Evolutionary conservation across 2,329 filamentous ascomycete species (phyloP), one percentile per base, ranked within the genome.

Genomic region (Colletotrichum echinochloae): DNA sequence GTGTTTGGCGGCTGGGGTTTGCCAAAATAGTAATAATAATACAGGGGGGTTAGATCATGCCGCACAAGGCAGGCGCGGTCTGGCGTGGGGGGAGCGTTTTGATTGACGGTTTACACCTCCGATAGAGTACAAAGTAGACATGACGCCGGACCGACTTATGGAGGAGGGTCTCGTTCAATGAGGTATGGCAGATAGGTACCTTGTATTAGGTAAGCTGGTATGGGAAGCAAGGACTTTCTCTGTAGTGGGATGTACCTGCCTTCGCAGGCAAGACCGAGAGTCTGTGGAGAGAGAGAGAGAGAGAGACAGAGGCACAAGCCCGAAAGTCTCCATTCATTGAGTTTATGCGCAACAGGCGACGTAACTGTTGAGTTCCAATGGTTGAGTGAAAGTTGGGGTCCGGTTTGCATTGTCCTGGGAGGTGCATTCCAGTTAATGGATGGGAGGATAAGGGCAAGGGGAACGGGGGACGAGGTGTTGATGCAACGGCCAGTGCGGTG

Each of bases 291-390:
- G 39, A 49, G 48, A 35, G 16, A 39, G 11, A 26, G 28, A 30
- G 63, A 56, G n/a, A n/a, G n/a, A n/a, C n/a, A n/a, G n/a, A n/a
- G n/a, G n/a, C n/a, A n/a, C n/a, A 44, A 44, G 41, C n/a, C 18
- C n/a, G 18, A 3, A 51, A 62, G 55, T 37, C 55, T 54, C 49
- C 35, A 55, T 61, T 56, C 30, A 55, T 55, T 41, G 39, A 41
- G 26, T 60, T 70, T 37, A 60, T 49, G 65, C 64, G 55, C 30
- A 39, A 41, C 49, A 39, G 52, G 59, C 68, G 64, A 65, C 59
- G 65, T 71, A 68, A 71, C 44, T 68, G 64, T 71, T 68, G 57
- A 39, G 59, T 54, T 71, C 59, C 44, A 66, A 54, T 49, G 64
- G 68, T 62, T 68, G 68, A 59, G 68, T 57, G 64, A 62, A 64